Base-by-base conservation (phyloP, 179 eudicot genomes). In the Vitellaria paradoxa region DNA sequence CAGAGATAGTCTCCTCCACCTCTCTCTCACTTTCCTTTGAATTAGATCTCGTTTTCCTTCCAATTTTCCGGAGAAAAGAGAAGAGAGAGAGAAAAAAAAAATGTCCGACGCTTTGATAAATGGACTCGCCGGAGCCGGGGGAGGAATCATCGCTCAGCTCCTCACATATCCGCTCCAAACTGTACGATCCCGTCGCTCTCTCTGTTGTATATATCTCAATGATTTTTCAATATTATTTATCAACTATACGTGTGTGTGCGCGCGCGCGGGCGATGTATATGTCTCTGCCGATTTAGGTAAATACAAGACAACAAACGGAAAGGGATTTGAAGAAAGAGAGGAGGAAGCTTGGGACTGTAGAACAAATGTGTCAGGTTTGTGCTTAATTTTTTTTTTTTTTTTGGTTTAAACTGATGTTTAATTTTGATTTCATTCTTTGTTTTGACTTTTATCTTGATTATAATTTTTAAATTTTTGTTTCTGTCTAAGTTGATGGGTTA, bases 91-190 rank as follows among this genome's bases (percentile, higher is more conserved):
- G 2, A 30, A 30, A 30, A 30, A 30, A 26, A 10, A 37, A 4
- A 95, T 95, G 99, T 95, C 99, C 10, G 97, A 93, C 84, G 99
- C 99, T 56, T 72, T 95, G 81, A 91, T 95, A 85, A 93, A 90
- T 74, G 99, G 97, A 57, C 83, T 95, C 77, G 93, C 99, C 86
- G 99, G 99, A 24, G 99, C 99, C 82, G 99, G 99, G 46, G 99
- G 97, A 3, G 99, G 99, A 37, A 95, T 93, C 83, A 93, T 95
- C 75, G 99, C 99, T 78, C 99, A 95, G 82, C 97, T 93, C 86
- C 80, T 91, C 86, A 95, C 99, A 18, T 95, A 90, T 69, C 99
- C 99, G 68, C 90, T 95, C 52, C 97, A 95, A 90, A 95, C 97
- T 3, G 99, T 93, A 86, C 65, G 1, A n/a, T 6, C 68, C 47